Percentiles rank a stretch among this genome's conserved stretches.
Conservation (phyloP, 768 basidiomycete species). For the Mycena capillaripes region DNA sequence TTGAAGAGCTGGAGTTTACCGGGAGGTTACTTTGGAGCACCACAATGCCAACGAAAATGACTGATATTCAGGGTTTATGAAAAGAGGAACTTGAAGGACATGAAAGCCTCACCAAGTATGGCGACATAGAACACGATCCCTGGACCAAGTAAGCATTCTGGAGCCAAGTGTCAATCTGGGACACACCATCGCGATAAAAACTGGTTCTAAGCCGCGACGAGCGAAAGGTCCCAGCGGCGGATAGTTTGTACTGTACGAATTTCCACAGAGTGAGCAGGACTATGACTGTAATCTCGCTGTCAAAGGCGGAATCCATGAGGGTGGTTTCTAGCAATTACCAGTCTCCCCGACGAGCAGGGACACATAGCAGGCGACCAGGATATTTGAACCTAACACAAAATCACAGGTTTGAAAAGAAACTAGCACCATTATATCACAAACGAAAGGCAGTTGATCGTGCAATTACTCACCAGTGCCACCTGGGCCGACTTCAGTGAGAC, state of each 20-base stretch:
- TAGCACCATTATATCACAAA: no score
- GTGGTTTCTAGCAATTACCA: background rate
- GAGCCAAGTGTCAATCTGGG: background rate
- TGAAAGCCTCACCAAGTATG: background rate
- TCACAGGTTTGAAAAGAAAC: background rate
- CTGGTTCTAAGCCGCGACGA: background rate
- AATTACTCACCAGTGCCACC: no score
- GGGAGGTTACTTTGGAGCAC: background rate
- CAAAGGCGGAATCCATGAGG: background rate
- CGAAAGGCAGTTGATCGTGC: no score
- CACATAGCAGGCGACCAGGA: background rate
- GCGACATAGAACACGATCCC: background rate
- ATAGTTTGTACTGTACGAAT: background rate
- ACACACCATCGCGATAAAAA: background rate
- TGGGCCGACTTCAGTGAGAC: no score
- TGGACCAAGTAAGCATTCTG: background rate
- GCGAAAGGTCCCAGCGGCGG: background rate
- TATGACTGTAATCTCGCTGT: background rate
- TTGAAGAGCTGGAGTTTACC: background rate
- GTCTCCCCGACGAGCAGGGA: background rate
- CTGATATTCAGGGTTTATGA: background rate
- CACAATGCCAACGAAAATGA: background rate
- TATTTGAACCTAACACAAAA: background rate
- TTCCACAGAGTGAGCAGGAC: background rate
- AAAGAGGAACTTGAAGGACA: background rate